Evolutionary conservation across 2,329 filamentous ascomycete species (phyloP), one percentile per base, ranked within the genome.

Genomic region (Ophiostoma quercus): DNA sequence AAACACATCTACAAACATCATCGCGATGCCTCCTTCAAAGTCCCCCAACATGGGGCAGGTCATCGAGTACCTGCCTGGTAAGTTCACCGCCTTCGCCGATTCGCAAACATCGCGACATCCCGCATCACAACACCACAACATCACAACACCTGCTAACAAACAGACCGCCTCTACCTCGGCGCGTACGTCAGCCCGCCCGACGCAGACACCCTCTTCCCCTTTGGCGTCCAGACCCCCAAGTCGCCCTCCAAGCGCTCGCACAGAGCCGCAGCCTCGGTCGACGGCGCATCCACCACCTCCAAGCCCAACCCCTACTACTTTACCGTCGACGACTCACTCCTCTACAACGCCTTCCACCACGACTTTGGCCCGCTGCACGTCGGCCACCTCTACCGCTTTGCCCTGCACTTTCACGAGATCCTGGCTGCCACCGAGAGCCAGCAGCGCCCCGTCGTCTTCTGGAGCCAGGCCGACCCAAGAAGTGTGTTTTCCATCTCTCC

Each of bases 311-410:
- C 95, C 0, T 94, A 92, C 78, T 99, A 98, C 82, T 99, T 99
- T 80, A 94, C 92, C 67, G 89, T 98, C 74, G 95, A 99, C 78
- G 92, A 96, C 77, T 90, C 85, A 57, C 88, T 99, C 63, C 85
- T 97, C 66, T 99, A 99, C 85, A 99, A 99, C 79, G 94, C 94
- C 41, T 99, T 99, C 81, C 94, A 98, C 81, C 94, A 96, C 76
- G 95, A 99, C 81, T 99, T 99, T 79, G 95, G 95, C 76, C 95
- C 95, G 76, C 84, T 99, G 71, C 95, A 99, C 82, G 96, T 99
- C 75, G 95, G 95, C 34, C 95, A 99, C 79, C 77, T 99, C 57
- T 99, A 98, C 84, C 88, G 95, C 73, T 99, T 98, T 79, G 94
- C 95, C 4, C 91, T 98, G 69, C 90, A 94, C 76, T 92, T 99